Percentiles rank a stretch among this genome's conserved stretches.
These are phyloP conservation scores for Eimeria zaria DNA, from an alignment of 169 alveolate species.

Conservation along the genomic window DNA sequence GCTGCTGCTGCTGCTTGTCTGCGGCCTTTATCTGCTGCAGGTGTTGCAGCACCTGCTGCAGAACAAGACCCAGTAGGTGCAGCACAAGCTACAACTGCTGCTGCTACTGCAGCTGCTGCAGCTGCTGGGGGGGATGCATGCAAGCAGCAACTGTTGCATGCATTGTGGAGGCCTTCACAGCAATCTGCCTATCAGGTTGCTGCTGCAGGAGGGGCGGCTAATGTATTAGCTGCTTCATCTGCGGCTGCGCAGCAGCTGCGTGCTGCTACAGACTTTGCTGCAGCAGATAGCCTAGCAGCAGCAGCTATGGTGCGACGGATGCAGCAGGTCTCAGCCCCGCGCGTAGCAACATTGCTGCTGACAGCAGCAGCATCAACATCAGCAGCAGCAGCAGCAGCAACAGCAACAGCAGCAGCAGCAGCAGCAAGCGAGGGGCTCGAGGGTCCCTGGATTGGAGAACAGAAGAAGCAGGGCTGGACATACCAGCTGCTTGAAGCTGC, in stretches of 20 bases:
- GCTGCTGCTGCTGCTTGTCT: constrained; percentile 1
- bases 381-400: too few relatives aligned
- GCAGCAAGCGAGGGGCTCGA: too few relatives aligned
- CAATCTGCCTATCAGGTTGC: background rate
- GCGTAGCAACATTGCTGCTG: constrained; percentile 2
- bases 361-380: background rate
- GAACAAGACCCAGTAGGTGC: too few relatives aligned
- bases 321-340: constrained; percentile 23
- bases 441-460: background rate
- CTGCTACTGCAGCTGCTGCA: background rate
- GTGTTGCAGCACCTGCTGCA: too few relatives aligned
- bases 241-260: background rate
- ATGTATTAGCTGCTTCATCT: background rate
- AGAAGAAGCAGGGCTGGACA: background rate
- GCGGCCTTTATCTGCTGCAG: too few relatives aligned
- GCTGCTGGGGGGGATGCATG: background rate
- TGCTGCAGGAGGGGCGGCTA: background rate
- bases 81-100: background rate
- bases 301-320: constrained; percentile 7
- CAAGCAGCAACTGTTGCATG: background rate
- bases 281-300: background rate
- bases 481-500: constrained; percentile 9
- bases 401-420: too few relatives aligned
- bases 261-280: background rate
- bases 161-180: background rate